Conservation (phyloP, 2,329 filamentous ascomycete species). For the Hypoxylon sp. region DNA sequence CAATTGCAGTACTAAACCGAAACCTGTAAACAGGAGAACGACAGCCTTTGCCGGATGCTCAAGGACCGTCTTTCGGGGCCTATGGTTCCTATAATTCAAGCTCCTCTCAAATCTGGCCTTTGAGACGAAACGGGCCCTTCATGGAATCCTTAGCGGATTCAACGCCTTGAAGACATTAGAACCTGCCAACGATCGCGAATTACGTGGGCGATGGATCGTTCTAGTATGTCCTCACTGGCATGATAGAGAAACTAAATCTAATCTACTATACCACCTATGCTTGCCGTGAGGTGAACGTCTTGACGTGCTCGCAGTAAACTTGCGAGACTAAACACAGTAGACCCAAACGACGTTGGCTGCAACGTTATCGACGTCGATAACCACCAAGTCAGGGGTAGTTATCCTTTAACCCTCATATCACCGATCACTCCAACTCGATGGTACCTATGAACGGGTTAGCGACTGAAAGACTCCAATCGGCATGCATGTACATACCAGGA, state of each 20-base stretch:
- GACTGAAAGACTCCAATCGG: not conserved
- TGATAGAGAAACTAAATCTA: not conserved
- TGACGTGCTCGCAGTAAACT: not conserved
- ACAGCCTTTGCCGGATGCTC: not conserved
- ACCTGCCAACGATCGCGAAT: not conserved
- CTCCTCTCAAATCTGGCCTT: not conserved
- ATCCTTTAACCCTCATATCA: not conserved
- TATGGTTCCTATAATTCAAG: not conserved
- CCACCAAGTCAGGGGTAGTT: not conserved
- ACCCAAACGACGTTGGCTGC: not conserved
- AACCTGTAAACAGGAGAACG: not conserved
- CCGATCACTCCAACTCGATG: not conserved
- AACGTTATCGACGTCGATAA: not conserved
- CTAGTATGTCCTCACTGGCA: not conserved
- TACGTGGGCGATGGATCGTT: not conserved
- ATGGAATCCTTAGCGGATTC: not conserved
- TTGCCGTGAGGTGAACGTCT: not conserved
- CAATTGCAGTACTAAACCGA: not conserved
- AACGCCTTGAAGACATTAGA: not conserved
- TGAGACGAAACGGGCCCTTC: not conserved
- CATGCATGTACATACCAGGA: slow-evolving; percentile 50
- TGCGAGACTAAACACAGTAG: not conserved
- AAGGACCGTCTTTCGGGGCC: not conserved
- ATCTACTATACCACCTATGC: not conserved
- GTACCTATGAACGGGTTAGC: not conserved